Conservation (phyloP, 2,329 filamentous ascomycete species). For the Harringtonia aguacate region DNA sequence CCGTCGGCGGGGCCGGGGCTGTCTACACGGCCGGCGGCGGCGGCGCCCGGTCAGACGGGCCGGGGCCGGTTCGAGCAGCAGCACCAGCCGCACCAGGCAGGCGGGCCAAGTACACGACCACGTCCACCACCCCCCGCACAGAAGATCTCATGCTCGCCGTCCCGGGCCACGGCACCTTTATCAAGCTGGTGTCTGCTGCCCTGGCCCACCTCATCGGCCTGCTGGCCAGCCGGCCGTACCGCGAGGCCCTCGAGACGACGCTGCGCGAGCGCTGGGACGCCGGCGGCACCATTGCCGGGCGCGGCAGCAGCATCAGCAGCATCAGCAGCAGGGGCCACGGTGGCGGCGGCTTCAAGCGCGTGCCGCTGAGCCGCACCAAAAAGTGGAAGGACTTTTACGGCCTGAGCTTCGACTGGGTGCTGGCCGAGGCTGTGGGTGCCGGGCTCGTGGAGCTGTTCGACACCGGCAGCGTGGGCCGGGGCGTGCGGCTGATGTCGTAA, state of each 20-base stretch:
- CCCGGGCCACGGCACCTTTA: conserved; percentile 54
- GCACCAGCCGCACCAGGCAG: no score
- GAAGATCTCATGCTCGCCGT: conserved; percentile 46
- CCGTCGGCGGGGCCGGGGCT: conserved; percentile 58
- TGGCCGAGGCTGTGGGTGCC: conserved; percentile 59
- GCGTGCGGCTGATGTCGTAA: conserved; percentile 38
- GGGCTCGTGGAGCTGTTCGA: conserved; percentile 66
- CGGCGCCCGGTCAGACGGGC: conserved; percentile 25
- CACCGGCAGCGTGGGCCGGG: conserved; percentile 62
- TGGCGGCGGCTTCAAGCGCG: conserved; percentile 20
- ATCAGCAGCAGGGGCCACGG: conserved; percentile 42
- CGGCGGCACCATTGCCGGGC: conserved; percentile 22
- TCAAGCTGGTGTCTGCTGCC: conserved; percentile 53
- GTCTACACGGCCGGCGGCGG: conserved; percentile 53
- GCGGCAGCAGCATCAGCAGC: conserved; percentile 21
- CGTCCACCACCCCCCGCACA: background rate
- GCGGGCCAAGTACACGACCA: no score
- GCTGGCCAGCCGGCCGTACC: conserved; percentile 46
- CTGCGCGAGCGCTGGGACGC: conserved; percentile 63
- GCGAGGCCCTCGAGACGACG: conserved; percentile 51
- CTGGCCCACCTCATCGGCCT: conserved; percentile 51
- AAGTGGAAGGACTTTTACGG: conserved; percentile 65
- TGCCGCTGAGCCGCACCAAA: conserved; percentile 50
- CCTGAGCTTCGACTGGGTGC: conserved; percentile 58
- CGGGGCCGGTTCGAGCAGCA: no score